Evolutionary conservation across 2,329 filamentous ascomycete species (phyloP).

Genomic region (Colletotrichum sp.): DNA sequence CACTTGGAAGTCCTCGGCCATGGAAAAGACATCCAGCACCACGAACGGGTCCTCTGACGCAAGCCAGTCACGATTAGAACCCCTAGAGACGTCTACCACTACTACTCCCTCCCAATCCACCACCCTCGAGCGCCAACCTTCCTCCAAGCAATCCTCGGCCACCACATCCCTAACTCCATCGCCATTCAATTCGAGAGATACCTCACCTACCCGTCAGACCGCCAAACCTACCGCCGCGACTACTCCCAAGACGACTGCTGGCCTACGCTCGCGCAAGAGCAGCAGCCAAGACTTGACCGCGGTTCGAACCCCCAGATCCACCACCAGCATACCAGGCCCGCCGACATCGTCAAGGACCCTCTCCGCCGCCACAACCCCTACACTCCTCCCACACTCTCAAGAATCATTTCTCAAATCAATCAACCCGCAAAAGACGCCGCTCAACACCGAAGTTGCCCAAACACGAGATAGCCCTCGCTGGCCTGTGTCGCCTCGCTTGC

Average conservation of each 20-base stretch:
- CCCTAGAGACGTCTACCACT: constrained; percentile 22
- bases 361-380: constrained; percentile 71
- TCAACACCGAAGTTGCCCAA: constrained; percentile 44
- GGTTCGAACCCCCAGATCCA: constrained; percentile 54
- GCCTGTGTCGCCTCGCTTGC: constrained; percentile 78
- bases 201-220: constrained; percentile 49
- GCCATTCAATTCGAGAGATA: constrained; percentile 47
- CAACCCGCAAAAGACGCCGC: constrained; percentile 66
- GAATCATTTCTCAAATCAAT: constrained; percentile 68
- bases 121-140: constrained; percentile 28
- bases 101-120: constrained; percentile 28
- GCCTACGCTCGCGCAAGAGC: constrained; percentile 66
- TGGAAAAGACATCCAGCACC: constrained; percentile 38
- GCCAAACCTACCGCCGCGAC: constrained; percentile 40
- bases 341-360: constrained; percentile 70
- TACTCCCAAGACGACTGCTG: constrained; percentile 29
- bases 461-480: constrained; percentile 68
- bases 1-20: constrained; percentile 32
- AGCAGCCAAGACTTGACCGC: constrained; percentile 70
- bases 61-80: constrained; percentile 19
- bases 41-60: constrained; percentile 30
- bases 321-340: constrained; percentile 61
- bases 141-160: constrained; percentile 40
- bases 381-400: constrained; percentile 63
- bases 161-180: constrained; percentile 40